Conservation (phyloP, 2,329 filamentous ascomycete genomes). For the Akanthomyces dipterigenus region DNA sequence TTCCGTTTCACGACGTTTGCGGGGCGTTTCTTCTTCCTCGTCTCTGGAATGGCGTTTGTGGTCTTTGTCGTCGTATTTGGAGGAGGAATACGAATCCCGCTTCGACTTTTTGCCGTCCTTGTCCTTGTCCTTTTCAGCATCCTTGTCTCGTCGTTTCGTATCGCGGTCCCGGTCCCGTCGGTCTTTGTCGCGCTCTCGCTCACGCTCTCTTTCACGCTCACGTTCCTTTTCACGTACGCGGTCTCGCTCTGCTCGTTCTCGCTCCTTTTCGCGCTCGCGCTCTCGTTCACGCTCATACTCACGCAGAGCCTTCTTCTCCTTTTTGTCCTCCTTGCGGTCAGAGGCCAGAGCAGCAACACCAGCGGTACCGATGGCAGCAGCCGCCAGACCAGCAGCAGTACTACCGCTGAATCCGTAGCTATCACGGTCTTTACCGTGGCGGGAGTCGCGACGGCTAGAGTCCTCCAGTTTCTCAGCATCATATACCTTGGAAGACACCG, state of each 20-base stretch:
- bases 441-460: conserved; percentile 29
- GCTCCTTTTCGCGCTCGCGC: conserved; percentile 12
- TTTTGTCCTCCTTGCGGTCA: conserved; percentile 19
- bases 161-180: conserved; percentile 25
- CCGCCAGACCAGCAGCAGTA: conserved; percentile 42
- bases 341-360: conserved; percentile 32
- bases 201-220: conserved; percentile 15
- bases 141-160: conserved; percentile 15
- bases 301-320: conserved; percentile 16
- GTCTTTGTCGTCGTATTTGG: conserved; percentile 22
- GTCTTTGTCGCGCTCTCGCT: conserved; percentile 19
- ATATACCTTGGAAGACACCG: conserved; percentile 64
- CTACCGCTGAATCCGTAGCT: conserved; percentile 29
- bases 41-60: conserved; percentile 24
- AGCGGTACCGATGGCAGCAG: conserved; percentile 41
- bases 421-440: conserved; percentile 13
- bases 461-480: conserved; percentile 38
- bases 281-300: conserved; percentile 17
- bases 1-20: conserved; percentile 23
- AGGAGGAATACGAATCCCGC: conserved; percentile 22
- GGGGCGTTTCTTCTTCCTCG: conserved; percentile 26
- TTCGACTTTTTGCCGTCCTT: conserved; percentile 22
- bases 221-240: conserved; percentile 17
- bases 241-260: conserved; percentile 12
- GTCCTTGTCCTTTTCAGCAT: conserved; percentile 13